Conservation (phyloP, 345 rosid genomes). For the Kernera saxatilis region DNA sequence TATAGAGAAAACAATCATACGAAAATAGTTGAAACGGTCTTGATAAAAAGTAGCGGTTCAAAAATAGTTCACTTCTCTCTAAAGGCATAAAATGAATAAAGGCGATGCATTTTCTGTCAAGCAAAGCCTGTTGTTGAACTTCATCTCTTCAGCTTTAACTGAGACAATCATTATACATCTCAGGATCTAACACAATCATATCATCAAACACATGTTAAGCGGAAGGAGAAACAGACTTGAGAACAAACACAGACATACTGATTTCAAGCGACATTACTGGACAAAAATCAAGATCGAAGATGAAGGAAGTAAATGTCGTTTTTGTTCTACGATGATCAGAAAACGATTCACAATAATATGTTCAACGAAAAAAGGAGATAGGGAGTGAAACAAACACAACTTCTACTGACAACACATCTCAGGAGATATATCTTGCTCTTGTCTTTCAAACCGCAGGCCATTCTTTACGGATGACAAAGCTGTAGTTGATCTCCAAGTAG, state of each 20-base stretch:
- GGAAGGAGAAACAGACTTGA: slow-evolving; percentile 2
- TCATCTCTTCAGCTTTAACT: background rate
- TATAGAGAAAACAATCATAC: too few species aligned
- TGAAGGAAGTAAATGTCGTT: slow-evolving; percentile 8
- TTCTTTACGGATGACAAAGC: slow-evolving; percentile 66
- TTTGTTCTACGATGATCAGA: slow-evolving; percentile 24
- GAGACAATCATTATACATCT: slow-evolving; percentile 20
- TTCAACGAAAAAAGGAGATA: slow-evolving; percentile 14
- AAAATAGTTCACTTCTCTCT: background rate
- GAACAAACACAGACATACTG: slow-evolving; percentile 18
- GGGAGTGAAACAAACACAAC: slow-evolving; percentile 28
- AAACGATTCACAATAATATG: slow-evolving; percentile 30
- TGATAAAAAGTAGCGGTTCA: background rate
- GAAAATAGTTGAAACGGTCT: background rate
- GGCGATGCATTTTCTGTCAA: background rate
- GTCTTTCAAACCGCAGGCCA: slow-evolving; percentile 44
- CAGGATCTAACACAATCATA: slow-evolving; percentile 9
- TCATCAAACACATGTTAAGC: slow-evolving; percentile 24
- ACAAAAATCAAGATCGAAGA: slow-evolving; percentile 19
- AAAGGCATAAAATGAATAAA: background rate
- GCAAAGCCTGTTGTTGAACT: background rate
- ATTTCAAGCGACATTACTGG: slow-evolving; percentile 19
- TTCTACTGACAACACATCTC: slow-evolving; percentile 26
- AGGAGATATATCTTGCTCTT: background rate
- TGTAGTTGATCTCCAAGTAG: slow-evolving; percentile 80